Conservation (phyloP, 306 rosid species). For the Malus orientalis region DNA sequence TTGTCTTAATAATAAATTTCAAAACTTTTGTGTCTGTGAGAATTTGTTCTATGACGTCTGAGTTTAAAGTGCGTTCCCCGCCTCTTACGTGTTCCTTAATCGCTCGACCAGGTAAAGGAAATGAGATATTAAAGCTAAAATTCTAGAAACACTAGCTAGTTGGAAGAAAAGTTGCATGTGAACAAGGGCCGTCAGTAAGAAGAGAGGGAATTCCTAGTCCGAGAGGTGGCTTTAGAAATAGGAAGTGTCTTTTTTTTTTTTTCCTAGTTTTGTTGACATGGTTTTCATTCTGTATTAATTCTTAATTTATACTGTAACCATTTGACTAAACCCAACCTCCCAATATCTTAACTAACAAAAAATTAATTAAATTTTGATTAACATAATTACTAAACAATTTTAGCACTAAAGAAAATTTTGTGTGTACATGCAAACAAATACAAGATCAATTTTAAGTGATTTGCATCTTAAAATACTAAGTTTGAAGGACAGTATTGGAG, state of each 20-base stretch:
- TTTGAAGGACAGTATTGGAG: neutral
- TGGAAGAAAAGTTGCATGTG: conserved; percentile 1
- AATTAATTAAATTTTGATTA: neutral
- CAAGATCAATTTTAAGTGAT: neutral
- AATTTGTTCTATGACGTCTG: neutral
- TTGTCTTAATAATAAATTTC: neutral
- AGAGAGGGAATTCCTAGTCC: neutral
- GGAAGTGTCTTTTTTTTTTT: neutral
- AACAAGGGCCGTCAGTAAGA: neutral
- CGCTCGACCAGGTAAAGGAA: neutral
- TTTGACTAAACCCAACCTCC: neutral
- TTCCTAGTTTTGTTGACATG: conserved; percentile 1
- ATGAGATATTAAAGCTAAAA: neutral
- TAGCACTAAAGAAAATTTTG: neutral
- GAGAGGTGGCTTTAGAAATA: neutral
- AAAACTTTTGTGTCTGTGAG: neutral
- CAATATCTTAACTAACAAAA: neutral
- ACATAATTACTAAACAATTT: neutral
- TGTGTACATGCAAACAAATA: neutral
- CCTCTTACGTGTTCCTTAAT: neutral
- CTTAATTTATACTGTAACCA: neutral
- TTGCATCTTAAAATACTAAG: neutral
- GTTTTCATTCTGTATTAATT: neutral
- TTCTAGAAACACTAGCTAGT: neutral
- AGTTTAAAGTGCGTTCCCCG: neutral